phyloP scores from a whole-genome alignment of 768 basidiomycete genomes.

The Kwoniella sp. region DNA sequence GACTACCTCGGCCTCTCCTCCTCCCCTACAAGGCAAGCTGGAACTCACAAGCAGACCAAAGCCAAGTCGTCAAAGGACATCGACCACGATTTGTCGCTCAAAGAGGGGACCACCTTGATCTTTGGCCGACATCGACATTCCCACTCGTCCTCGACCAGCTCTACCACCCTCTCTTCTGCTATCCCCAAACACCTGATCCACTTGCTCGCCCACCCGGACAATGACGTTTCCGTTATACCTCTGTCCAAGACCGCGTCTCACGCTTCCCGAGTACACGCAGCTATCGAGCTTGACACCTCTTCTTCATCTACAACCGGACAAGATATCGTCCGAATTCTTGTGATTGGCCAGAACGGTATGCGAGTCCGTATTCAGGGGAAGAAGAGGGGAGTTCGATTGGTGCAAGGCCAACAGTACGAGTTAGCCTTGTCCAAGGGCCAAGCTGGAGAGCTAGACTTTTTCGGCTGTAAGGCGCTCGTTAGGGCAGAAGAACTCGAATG shows the following conservation, averaged over 20 bases:
- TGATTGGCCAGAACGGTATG: slow-evolving; percentile 48
- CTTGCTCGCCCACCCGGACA: slow-evolving; percentile 7
- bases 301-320: background rate
- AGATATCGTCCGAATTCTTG: slow-evolving; percentile 29
- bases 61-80: background rate
- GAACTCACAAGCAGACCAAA: background rate
- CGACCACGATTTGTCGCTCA: slow-evolving; percentile 11
- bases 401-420: slow-evolving; percentile 33
- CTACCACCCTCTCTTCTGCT: slow-evolving; percentile 9
- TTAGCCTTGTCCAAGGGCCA: slow-evolving; percentile 5
- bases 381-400: slow-evolving; percentile 18
- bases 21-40: slow-evolving; percentile 7
- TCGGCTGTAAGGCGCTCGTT: slow-evolving; percentile 31
- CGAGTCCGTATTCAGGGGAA: slow-evolving; percentile 23
- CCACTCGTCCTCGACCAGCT: slow-evolving; percentile 2
- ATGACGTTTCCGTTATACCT: slow-evolving; percentile 22
- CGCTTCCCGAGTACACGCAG: slow-evolving; percentile 47
- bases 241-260: slow-evolving; percentile 41
- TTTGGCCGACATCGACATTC: slow-evolving; percentile 42
- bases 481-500: background rate
- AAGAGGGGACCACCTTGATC: slow-evolving; percentile 28
- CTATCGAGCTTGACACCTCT: slow-evolving; percentile 26
- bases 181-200: slow-evolving; percentile 13
- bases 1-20: slow-evolving; percentile 23
- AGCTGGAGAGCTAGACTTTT: slow-evolving; percentile 38